Evolutionary conservation across 2,329 filamentous ascomycete species (phyloP).

Genomic region (Eutypa lata): DNA sequence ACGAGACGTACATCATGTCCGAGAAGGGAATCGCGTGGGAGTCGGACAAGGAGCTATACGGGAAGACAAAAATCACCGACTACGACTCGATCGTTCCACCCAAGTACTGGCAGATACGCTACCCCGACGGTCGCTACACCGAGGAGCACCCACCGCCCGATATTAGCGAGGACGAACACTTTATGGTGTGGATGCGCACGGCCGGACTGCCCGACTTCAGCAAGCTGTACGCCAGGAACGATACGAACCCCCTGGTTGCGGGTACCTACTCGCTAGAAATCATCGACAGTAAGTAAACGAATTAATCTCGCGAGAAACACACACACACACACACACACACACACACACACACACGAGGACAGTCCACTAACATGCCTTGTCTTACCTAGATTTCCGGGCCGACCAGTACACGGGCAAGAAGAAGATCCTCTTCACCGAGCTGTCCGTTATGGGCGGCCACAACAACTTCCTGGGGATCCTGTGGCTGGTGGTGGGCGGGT

Average conservation of each 20-base stretch:
- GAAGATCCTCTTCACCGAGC: slow-evolving; percentile 82
- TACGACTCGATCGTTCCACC: slow-evolving; percentile 69
- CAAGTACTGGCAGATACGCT: slow-evolving; percentile 77
- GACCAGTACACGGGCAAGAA: slow-evolving; percentile 80
- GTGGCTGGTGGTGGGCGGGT: slow-evolving; percentile 88
- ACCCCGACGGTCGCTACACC: slow-evolving; percentile 68
- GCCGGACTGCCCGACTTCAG: slow-evolving; percentile 91
- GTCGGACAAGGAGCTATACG: slow-evolving; percentile 79
- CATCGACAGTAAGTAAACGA: slow-evolving; percentile 63
- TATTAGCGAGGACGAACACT: slow-evolving; percentile 72
- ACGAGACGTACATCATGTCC: slow-evolving; percentile 69
- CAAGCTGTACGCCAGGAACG: slow-evolving; percentile 86
- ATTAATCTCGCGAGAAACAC: too few relatives aligned
- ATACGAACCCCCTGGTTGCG: slow-evolving; percentile 60
- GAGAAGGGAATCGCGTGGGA: slow-evolving; percentile 79
- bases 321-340: too few relatives aligned
- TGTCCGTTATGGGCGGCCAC: slow-evolving; percentile 89
- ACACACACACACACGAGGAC: too few relatives aligned
- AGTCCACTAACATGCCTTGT: neutral
- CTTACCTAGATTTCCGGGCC: slow-evolving; percentile 70
- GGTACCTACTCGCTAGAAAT: slow-evolving; percentile 79
- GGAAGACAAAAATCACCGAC: slow-evolving; percentile 58
- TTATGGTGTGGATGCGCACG: slow-evolving; percentile 99
- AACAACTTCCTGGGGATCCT: slow-evolving; percentile 96
- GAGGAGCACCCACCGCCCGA: slow-evolving; percentile 64